Evolutionary conservation across 257 asterid genomes (phyloP).

Genomic region (Coffea eugenioides): DNA sequence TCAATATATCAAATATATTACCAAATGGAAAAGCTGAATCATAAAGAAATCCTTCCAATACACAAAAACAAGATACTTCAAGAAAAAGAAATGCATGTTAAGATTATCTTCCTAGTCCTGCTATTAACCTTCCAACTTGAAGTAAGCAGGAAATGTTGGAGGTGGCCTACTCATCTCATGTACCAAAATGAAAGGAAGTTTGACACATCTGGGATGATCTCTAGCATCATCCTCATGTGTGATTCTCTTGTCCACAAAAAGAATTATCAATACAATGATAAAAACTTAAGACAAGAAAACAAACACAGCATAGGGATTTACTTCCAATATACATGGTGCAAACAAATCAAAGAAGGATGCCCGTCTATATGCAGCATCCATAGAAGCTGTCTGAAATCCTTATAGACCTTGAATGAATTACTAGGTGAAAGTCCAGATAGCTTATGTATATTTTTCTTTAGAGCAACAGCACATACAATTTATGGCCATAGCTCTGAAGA

Average conservation of each 20-base stretch:
- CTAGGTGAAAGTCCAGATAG: neutral
- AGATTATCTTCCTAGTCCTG: neutral
- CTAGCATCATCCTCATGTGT: neutral
- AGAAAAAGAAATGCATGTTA: neutral
- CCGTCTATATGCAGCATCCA: neutral
- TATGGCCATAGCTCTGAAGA: neutral
- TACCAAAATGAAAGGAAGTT: neutral
- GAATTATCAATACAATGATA: neutral
- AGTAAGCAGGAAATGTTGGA: neutral
- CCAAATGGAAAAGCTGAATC: neutral
- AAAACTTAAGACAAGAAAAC: neutral
- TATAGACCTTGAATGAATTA: neutral
- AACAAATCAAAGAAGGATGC: neutral
- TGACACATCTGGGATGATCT: neutral
- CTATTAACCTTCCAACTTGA: neutral
- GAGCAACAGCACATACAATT: neutral
- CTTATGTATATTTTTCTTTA: neutral
- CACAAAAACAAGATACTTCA: neutral
- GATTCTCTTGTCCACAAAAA: neutral
- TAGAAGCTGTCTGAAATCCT: neutral
- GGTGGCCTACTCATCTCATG: neutral
- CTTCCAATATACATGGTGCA: neutral
- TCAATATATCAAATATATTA: neutral
- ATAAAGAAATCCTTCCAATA: neutral
- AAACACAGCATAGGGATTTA: neutral